Percentiles rank a stretch among this genome's conserved stretches.
phyloP scores from a whole-genome alignment of 805 yeast genomes.

The Spathaspora boniae region DNA sequence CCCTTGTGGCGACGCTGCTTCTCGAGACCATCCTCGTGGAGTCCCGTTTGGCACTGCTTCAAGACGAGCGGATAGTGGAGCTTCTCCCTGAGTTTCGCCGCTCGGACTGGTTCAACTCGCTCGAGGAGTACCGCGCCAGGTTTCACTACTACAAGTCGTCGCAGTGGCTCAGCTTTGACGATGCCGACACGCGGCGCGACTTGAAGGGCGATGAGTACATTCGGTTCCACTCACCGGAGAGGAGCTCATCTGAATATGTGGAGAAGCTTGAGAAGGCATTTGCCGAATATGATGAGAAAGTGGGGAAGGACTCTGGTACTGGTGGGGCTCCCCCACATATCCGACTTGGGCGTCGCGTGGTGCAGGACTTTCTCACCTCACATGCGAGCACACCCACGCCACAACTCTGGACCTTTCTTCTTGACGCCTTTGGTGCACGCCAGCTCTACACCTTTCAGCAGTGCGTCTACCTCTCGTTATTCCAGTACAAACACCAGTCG shows the following conservation, averaged over 20 bases:
- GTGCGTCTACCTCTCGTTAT: slow-evolving; percentile 23
- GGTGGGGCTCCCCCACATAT: slow-evolving; percentile 9
- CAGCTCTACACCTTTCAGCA: slow-evolving; percentile 25
- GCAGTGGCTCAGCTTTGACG: slow-evolving; percentile 29
- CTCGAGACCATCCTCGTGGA: slow-evolving; percentile 27
- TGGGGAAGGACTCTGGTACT: neutral
- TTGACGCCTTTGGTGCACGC: slow-evolving; percentile 21
- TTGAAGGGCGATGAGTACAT: slow-evolving; percentile 13
- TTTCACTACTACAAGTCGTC: slow-evolving; percentile 28
- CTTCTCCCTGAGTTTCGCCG: slow-evolving; percentile 14
- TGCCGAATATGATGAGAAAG: slow-evolving; percentile 11
- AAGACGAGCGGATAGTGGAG: slow-evolving; percentile 13
- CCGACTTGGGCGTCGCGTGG: slow-evolving; percentile 11
- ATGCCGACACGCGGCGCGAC: slow-evolving; percentile 23
- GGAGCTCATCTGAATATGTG: slow-evolving; percentile 20
- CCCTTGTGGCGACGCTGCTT: slow-evolving; percentile 19
- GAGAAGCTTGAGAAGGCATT: slow-evolving; percentile 16
- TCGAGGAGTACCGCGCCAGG: slow-evolving; percentile 19
- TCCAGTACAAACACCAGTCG: slow-evolving; percentile 18
- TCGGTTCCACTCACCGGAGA: slow-evolving; percentile 11
- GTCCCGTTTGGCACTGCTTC: slow-evolving; percentile 19
- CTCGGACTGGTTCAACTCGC: slow-evolving; percentile 20
- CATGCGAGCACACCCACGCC: slow-evolving; percentile 20
- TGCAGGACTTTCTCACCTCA: slow-evolving; percentile 10
- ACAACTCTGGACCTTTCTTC: slow-evolving; percentile 20